Evolutionary conservation across 352 stramenopile species (phyloP), one percentile per base, ranked within the genome.

Genomic region (Phytophthora agathidicida): DNA sequence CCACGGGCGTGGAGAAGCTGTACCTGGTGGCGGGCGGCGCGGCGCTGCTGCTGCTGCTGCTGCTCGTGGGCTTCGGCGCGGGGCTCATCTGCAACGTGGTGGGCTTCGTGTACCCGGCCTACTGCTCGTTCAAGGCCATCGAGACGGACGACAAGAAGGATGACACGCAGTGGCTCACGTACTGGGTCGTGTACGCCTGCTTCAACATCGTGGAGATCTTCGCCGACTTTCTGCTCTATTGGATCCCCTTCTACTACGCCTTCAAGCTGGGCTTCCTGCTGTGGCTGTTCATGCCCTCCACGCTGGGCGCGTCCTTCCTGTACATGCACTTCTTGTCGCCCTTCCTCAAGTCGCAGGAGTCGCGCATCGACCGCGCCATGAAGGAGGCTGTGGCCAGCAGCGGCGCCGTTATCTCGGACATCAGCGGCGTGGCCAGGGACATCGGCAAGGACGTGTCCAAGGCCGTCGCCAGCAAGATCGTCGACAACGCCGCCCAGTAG

Each of bases 211-310:
- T 98, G 31, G 97, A 99, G 75, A 86, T 97, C 24, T 99, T 99
- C 68, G 81, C 86, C n/a, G 93, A 98, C 69, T 93, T 98, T 38
- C 70, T 99, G 32, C 73, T 99, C 5, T 98, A 98, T 73, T 98
- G 93, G 94, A 98, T 99, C 72, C 97, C 97, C 13, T 98, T 98
- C 74, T 99, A 99, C 80, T 99, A 98, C 71, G 88, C 93, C 10
- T 98, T 99, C 81, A 99, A 99, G 85, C 65, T 99, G 19, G 96
- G 94, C 41, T 99, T 99, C 79, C 84, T 99, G 48, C 72, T 99
- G 17, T 99, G 96, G 94, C 82, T 97, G 27, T 98, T 99, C 80
- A 88, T 99, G 65, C 97, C 96, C n/a, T 97, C 96, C 69, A 98
- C 95, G 31, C 77, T 94, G 55, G 96, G 96, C 27, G 93, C 96